These are phyloP conservation scores for Ogataea siamensis DNA, from an alignment of 805 yeast genomes.

Conservation along the genomic window DNA sequence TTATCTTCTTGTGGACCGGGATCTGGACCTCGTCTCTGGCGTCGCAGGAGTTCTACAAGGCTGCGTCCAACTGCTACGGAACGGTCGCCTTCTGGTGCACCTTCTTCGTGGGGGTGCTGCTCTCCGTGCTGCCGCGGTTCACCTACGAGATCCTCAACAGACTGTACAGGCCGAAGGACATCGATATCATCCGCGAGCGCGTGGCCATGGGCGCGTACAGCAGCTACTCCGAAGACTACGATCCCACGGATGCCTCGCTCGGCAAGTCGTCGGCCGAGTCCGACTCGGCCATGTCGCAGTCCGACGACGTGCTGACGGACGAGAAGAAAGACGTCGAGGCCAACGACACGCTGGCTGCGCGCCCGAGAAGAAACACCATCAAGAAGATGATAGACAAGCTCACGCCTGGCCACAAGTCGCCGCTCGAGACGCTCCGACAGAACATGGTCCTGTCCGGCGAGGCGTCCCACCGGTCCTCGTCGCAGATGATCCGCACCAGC, in stretches of 20 bases:
- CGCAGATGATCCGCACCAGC: constrained; percentile 27
- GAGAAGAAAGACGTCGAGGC: constrained; percentile 21
- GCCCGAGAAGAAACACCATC: constrained; percentile 22
- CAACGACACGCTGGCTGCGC: constrained; percentile 1
- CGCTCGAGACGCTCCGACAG: constrained; percentile 20
- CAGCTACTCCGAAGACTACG: constrained; percentile 48
- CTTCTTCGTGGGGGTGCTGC: constrained; percentile 51
- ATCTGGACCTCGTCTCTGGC: constrained; percentile 56
- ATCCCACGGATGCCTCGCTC: constrained; percentile 46
- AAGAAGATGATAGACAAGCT: constrained; percentile 14
- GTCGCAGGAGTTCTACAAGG: constrained; percentile 59
- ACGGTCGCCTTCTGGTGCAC: constrained; percentile 64
- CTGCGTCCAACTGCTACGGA: constrained; percentile 64
- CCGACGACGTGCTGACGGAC: constrained; percentile 12
- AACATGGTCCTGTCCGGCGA: constrained; percentile 26
- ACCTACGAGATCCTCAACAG: constrained; percentile 46
- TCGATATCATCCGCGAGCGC: constrained; percentile 68
- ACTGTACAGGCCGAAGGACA: constrained; percentile 59
- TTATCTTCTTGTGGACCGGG: constrained; percentile 78
- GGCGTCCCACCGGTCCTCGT: constrained; percentile 24
- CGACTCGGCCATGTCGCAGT: constrained; percentile 4
- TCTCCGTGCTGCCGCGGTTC: constrained; percentile 62
- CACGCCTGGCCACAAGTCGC: constrained; percentile 11
- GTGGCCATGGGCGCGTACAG: constrained; percentile 52
- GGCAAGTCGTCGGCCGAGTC: constrained; percentile 16